Evolutionary conservation across 306 rosid genomes (phyloP), one percentile per base, ranked within the genome.

Genomic region (Prinsepia uniflora): DNA sequence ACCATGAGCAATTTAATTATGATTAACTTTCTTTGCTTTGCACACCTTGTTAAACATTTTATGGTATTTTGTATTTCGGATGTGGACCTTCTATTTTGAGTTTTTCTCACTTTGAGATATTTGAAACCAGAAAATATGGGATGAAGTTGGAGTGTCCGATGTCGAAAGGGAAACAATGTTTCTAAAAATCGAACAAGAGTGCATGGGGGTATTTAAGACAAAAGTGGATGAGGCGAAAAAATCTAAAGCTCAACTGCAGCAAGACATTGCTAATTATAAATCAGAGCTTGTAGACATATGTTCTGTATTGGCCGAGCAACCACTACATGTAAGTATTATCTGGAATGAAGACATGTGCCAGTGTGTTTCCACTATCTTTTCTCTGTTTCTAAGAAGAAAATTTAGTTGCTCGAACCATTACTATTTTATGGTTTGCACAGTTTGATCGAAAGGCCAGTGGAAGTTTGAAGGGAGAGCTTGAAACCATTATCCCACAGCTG

Each of bases 101-200:
- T 68, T 49, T 67, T 1, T 70, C 72, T 70, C 64, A 42, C 4
- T 55, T 75, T 72, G 52, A 73, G 46, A n/a, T 55, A 65, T 68
- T 65, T 75, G 79, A 72, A 76, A 75, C 62, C 73, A 77, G 96
- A 80, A 76, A 62, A 84, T 85, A 74, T 91, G 97, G 97, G 89
- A 91, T 59, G 96, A 91, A 80, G 81, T 87, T 63, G 97, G 97
- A 73, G 91, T 85, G 75, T 41, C 90, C 67, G 86, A 81, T 50
- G 67, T 70, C 40, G 77, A 80, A 46, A 85, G 76, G 78, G 88
- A 85, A 68, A 65, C 67, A 44, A 84, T 84, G 84, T 70, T 89
- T 83, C 72, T 69, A 10, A 90, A 89, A 77, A 85, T 87, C 20
- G 90, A 89, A 74, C 83, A 84, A 47, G 80, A 72, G 80, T 89